Percentiles rank a stretch among this genome's conserved stretches.
These are phyloP conservation scores for Claviceps sp. DNA, from an alignment of 2,329 filamentous ascomycete genomes.

Conservation along the genomic window DNA sequence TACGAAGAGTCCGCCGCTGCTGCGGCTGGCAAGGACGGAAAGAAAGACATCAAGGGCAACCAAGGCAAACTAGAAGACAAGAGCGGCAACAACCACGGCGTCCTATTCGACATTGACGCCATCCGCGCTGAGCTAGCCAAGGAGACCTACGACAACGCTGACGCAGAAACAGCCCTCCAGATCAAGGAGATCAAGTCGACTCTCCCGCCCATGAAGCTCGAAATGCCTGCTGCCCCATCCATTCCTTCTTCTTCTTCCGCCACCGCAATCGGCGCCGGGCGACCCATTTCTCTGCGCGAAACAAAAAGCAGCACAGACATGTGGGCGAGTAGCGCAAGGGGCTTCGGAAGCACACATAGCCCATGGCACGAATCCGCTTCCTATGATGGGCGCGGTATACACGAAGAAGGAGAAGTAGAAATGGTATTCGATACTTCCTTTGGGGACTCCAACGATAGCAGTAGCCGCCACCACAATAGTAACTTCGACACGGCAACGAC, in stretches of 20 bases:
- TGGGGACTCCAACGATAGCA: constrained; percentile 19
- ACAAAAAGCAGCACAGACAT: constrained; percentile 32
- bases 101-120: constrained; percentile 91
- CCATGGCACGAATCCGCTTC: constrained; percentile 10
- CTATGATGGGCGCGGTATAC: constrained; percentile 14
- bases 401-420: constrained; percentile 38
- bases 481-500: constrained; percentile 11
- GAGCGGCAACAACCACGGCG: constrained; percentile 41
- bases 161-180: constrained; percentile 36
- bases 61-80: constrained; percentile 25
- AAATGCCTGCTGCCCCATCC: constrained; percentile 26
- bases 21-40: constrained; percentile 20
- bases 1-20: constrained; percentile 54
- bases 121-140: constrained; percentile 75
- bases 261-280: constrained; percentile 10
- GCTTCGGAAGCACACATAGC: not conserved
- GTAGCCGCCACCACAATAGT: not conserved
- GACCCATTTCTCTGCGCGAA: constrained; percentile 22
- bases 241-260: constrained; percentile 4
- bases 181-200: constrained; percentile 79
- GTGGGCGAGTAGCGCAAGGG: constrained; percentile 11
- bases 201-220: constrained; percentile 77
- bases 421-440: constrained; percentile 63
- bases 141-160: constrained; percentile 39
- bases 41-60: constrained; percentile 9